Percentiles rank a stretch among this genome's conserved stretches.
Evolutionary conservation across 2,329 filamentous ascomycete species (phyloP).

Genomic region (Ceratocystis smalleyi): DNA sequence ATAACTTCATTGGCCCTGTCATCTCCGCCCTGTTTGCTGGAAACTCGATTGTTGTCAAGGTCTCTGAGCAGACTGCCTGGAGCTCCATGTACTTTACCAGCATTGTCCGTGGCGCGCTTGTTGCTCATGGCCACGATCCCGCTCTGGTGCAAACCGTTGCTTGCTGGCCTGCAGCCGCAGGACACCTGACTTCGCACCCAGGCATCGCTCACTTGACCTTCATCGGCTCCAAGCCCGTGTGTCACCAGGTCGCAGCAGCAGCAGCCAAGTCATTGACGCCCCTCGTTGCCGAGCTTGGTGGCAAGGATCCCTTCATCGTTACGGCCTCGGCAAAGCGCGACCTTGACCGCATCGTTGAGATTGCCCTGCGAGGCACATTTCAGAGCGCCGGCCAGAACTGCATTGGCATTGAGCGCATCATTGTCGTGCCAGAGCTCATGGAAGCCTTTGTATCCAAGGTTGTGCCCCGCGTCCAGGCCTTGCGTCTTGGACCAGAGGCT

Average conservation of each 20-base stretch:
- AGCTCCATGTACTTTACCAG: conserved; percentile 66
- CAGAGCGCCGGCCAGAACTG: conserved; percentile 95
- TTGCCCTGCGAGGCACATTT: conserved; percentile 83
- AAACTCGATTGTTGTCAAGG: conserved; percentile 84
- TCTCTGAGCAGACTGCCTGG: conserved; percentile 92
- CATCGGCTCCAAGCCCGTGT: conserved; percentile 78
- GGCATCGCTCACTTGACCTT: conserved; percentile 83
- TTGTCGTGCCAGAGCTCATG: conserved; percentile 66
- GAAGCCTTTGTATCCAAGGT: conserved; percentile 54
- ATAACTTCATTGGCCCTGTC: conserved; percentile 83
- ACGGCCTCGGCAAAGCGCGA: conserved; percentile 58
- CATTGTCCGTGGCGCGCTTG: conserved; percentile 63
- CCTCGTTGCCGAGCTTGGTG: conserved; percentile 78
- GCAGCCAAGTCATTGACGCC: conserved; percentile 78
- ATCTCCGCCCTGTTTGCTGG: conserved; percentile 84
- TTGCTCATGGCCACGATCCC: conserved; percentile 67
- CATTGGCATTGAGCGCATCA: conserved; percentile 87
- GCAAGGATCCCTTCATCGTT: conserved; percentile 83
- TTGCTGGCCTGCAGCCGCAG: conserved; percentile 75
- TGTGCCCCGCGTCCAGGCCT: conserved; percentile 53
- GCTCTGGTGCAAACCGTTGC: conserved; percentile 70
- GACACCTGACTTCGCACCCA: conserved; percentile 69
- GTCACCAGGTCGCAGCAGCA: conserved; percentile 72
- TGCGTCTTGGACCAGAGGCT: conserved; percentile 61
- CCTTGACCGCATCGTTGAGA: conserved; percentile 58